These are phyloP conservation scores for Terana coerulea DNA, from an alignment of 768 basidiomycete genomes.

Conservation along the genomic window DNA sequence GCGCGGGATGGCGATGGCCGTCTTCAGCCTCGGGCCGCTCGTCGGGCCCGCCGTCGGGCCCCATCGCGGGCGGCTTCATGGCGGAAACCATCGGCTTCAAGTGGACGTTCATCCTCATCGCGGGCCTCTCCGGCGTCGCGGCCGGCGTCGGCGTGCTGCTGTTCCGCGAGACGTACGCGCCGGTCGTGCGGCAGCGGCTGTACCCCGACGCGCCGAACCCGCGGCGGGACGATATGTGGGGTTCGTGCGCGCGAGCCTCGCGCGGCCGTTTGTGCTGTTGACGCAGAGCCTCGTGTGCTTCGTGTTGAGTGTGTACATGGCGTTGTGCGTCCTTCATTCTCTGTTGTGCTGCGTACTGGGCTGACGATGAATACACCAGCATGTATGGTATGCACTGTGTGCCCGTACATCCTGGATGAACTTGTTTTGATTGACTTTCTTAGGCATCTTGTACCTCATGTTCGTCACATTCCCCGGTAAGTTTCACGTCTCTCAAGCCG, in stretches of 20 bases:
- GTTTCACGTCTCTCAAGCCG: conserved; percentile 18
- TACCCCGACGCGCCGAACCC: conserved; percentile 31
- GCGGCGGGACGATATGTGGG: conserved; percentile 23
- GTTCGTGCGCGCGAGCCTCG: conserved; percentile 58
- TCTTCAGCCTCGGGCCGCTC: conserved; percentile 62
- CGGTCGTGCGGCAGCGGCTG: conserved; percentile 55
- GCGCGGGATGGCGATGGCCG: conserved; percentile 65
- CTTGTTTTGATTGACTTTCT: too few species aligned
- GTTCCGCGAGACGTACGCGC: conserved; percentile 73
- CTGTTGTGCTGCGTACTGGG: conserved; percentile 30
- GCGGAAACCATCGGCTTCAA: conserved; percentile 53
- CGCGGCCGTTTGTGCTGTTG: conserved; percentile 28
- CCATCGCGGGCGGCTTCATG: conserved; percentile 65
- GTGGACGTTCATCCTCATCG: conserved; percentile 54
- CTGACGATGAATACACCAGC: conserved; percentile 38
- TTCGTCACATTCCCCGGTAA: conserved; percentile 56
- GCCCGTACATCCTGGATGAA: too few species aligned
- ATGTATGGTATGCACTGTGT: too few species aligned
- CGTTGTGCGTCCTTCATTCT: conserved; percentile 7
- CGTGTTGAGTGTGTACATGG: conserved; percentile 17
- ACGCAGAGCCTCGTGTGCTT: conserved; percentile 16
- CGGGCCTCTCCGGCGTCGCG: conserved; percentile 38
- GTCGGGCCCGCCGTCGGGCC: conserved; percentile 59
- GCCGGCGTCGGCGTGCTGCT: conserved; percentile 53
- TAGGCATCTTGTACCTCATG: too few species aligned